A percentile compares a stretch with the other conserved stretches of the same genome.
These are phyloP conservation scores for Crepidotus variabilis DNA, from an alignment of 768 basidiomycete genomes.

Conservation along the genomic window DNA sequence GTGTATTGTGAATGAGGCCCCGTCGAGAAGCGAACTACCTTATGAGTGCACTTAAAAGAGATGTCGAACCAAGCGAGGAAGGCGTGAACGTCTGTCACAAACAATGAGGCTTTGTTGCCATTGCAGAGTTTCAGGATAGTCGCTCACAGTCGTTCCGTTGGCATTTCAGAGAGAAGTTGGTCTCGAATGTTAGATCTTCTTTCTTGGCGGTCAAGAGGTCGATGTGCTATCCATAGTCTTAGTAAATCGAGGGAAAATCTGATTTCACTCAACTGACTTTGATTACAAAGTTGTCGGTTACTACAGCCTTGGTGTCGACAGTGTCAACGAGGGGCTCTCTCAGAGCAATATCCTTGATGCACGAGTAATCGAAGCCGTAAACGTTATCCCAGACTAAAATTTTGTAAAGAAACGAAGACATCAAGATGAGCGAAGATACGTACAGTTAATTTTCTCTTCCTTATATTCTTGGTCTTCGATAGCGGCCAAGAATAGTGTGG, in stretches of 20 bases:
- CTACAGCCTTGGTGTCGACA: slow-evolving; percentile 95
- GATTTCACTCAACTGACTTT: slow-evolving; percentile 67
- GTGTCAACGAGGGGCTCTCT: slow-evolving; percentile 97
- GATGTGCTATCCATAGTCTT: slow-evolving; percentile 57
- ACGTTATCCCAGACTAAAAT: slow-evolving; percentile 99
- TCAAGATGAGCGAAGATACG: slow-evolving; percentile 26
- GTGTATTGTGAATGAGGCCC: slow-evolving; percentile 97
- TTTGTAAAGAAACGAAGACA: slow-evolving; percentile 1
- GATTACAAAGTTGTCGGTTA: slow-evolving; percentile 86
- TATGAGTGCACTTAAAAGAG: slow-evolving; percentile 92
- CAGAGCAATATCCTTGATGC: slow-evolving; percentile 98
- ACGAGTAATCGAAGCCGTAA: slow-evolving; percentile 98
- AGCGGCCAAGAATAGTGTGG: slow-evolving; percentile 88
- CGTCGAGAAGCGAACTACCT: slow-evolving; percentile 92
- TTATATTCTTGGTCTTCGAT: slow-evolving; percentile 99
- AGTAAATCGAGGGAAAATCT: too few relatives aligned
- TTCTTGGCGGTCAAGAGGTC: slow-evolving; percentile 89
- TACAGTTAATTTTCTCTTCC: slow-evolving; percentile 99
- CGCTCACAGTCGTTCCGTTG: slow-evolving; percentile 91
- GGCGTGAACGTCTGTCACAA: slow-evolving; percentile 78
- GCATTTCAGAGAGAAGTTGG: slow-evolving; percentile 73
- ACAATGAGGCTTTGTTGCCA: slow-evolving; percentile 4
- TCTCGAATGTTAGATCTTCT: slow-evolving; percentile 87
- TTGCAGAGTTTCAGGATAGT: not conserved
- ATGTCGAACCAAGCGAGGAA: slow-evolving; percentile 99